Evolutionary conservation across 441 rosid species (phyloP), one percentile per base, ranked within the genome.

Genomic region (Pelargonium myrrhifolium): DNA sequence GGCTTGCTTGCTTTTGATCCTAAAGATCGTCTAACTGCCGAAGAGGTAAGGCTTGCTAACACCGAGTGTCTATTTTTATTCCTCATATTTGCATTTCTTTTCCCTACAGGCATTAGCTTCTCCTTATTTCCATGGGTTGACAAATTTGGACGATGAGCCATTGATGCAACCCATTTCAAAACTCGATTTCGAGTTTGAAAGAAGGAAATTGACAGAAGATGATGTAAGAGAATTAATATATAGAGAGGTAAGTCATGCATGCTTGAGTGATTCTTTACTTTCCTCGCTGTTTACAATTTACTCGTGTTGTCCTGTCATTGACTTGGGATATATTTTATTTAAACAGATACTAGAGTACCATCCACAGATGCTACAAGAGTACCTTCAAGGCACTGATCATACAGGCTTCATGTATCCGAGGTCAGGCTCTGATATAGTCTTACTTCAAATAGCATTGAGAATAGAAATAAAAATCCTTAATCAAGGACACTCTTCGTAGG

Each of bases 331-430:
- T 31, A 26, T 68, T 71, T 72, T 51, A 62, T 56, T 40, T 43
- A 63, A 72, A 67, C 83, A 85, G 99, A 95, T 92, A 75, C 72
- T 95, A 72, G 99, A 95, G 76, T 95, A 95, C 76, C 99, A 95
- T 88, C 99, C 99, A 42, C 95, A 89, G 75, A 90, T 95, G 99
- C 84, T 95, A 66, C 89, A 92, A 71, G 99, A 93, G 73, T 86
- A 92, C 81, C 90, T 86, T 76, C 85, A 83, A 18, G 99, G 99
- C 62, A 96, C 97, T 65, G 98, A 93, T n/a, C 98, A 90, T 72
- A 88, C 92, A 66, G 89, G 96, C 83, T 96, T 96, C 81, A 84
- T 96, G 98, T 96, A 89, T 76, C 99, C 98, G 65, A 96, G 99
- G 99, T 90, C 55, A 58, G 82, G 18, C 6, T 7, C 51, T 49